Conservation (phyloP, 495 filamentous ascomycete species). For the Aspergillus egyptiacus region DNA sequence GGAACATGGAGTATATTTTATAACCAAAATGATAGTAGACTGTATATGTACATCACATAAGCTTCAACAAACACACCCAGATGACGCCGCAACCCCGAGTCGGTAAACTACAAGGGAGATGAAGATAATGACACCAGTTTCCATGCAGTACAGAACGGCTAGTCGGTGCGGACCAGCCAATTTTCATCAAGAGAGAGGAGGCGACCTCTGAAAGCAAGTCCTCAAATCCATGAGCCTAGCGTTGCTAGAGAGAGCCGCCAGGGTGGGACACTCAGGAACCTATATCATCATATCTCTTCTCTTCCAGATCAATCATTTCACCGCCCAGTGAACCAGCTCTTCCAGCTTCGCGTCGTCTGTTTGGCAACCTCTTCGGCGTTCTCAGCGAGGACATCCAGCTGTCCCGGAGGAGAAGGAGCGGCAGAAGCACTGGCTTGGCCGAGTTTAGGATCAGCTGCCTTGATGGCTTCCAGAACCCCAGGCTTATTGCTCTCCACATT, state of each 20-base stretch:
- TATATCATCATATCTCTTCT: slow-evolving; percentile 4
- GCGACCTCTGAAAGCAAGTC: no score
- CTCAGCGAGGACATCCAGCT: slow-evolving; percentile 38
- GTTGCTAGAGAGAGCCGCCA: no score
- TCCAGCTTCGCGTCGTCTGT: slow-evolving; percentile 38
- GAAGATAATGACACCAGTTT: slow-evolving; percentile 15
- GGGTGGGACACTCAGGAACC: slow-evolving; percentile 5
- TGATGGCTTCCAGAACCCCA: slow-evolving; percentile 36
- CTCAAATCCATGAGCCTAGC: no score
- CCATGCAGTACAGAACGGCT: slow-evolving; percentile 17
- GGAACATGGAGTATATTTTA: neutral
- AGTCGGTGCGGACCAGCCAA: slow-evolving; percentile 12
- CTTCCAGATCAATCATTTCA: slow-evolving; percentile 14
- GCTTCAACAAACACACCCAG: slow-evolving; percentile 13
- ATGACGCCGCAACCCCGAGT: slow-evolving; percentile 24
- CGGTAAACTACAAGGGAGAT: slow-evolving; percentile 19
- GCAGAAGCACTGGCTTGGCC: slow-evolving; percentile 17
- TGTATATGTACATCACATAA: slow-evolving; percentile 23
- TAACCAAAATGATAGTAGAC: slow-evolving; percentile 7
- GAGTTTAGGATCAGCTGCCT: slow-evolving; percentile 25
- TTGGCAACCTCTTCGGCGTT: slow-evolving; percentile 38
- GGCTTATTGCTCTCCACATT: slow-evolving; percentile 19
- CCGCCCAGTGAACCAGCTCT: slow-evolving; percentile 40
- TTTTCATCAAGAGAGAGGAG: slow-evolving; percentile 6
- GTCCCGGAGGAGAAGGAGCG: slow-evolving; percentile 24